Evolutionary conservation across 768 basidiomycete genomes (phyloP), one percentile per base, ranked within the genome.

Genomic region (Royoungia palumana): DNA sequence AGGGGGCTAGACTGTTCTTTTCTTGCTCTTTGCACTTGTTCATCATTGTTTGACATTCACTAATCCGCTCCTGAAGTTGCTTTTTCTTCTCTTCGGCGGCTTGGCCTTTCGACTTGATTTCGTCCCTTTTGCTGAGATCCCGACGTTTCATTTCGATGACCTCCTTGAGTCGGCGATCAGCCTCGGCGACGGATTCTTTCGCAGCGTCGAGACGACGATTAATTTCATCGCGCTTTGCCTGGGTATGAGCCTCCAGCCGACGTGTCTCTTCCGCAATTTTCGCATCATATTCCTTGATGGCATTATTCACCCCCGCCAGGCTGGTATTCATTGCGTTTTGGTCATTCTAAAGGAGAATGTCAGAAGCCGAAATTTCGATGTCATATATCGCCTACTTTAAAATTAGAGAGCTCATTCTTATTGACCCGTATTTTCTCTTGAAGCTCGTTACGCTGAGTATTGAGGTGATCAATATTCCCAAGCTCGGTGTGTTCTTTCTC

Each of bases 211-310:
- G 70, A 58, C 78, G 75, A 19, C 68, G 66, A 38, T 79, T 75
- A 5, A 73, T 73, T 54, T 81, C 77, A 27, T 87, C 80, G 16
- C 79, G 82, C 58, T 82, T 83, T 12, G 70, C 78, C 55, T 86
- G 81, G 3, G 80, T 80, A 52, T 81, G 75, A 6, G 70, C 69
- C 50, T 72, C 82, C 68, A 79, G 73, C 35, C 76, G 80, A 25
- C 64, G 68, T 6, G 74, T 71, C 62, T 87, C 85, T 27, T 71
- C 72, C 6, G 57, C 66, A 39, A 92, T 82, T 43, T 78, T 71
- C 16, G 64, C 55, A 2, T 79, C 64, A n/a, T 69, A 60, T 0
- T 70, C 66, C 16, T 55, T 51, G 39, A 78, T 74, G 13, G 64
- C 49, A 21, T 44, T 58, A 20, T 70, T 64, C 21, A 68, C 50